Conservation (phyloP, 345 rosid genomes). For the Gossypium mustelinum region DNA sequence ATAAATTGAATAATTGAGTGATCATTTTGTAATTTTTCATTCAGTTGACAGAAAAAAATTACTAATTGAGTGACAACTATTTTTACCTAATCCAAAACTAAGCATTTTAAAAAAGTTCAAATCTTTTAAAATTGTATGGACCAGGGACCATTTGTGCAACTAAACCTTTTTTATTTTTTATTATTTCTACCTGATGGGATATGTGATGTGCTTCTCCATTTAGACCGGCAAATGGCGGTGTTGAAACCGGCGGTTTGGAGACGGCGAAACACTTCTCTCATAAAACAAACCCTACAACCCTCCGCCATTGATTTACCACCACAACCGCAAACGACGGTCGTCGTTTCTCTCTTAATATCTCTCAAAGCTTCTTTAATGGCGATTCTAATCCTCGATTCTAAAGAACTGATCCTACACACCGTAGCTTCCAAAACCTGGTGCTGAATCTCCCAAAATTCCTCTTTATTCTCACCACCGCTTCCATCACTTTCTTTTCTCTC, state of each 20-base stretch:
- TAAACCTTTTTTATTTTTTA: too few species aligned
- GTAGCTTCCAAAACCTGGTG: constrained; percentile 43
- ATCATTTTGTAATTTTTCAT: too few species aligned
- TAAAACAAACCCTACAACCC: constrained; percentile 43
- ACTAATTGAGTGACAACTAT: too few species aligned
- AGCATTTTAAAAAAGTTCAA: too few species aligned
- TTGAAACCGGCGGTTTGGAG: constrained; percentile 43
- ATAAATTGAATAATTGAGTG: too few species aligned
- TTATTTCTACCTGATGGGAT: constrained; percentile 49
- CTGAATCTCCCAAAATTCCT: constrained; percentile 51
- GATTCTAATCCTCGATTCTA: constrained; percentile 49
- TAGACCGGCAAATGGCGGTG: constrained; percentile 46
- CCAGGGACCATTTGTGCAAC: background rate
- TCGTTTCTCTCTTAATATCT: constrained; percentile 22
- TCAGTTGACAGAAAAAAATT: fast-evolving
- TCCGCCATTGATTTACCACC: constrained; percentile 22
- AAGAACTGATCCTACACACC: constrained; percentile 39
- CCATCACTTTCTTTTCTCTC: constrained; percentile 18
- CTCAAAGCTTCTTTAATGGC: constrained; percentile 41
- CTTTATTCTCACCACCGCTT: constrained; percentile 27
- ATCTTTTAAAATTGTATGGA: background rate
- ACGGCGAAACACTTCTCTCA: constrained; percentile 37
- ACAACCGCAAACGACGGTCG: constrained; percentile 31
- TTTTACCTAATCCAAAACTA: too few species aligned
- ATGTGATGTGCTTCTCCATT: constrained; percentile 52